A percentile compares a stretch with the other conserved stretches of the same genome.
These are phyloP conservation scores for Aspergillus sp. DNA, from an alignment of 2,329 filamentous ascomycete species.

Conservation along the genomic window DNA sequence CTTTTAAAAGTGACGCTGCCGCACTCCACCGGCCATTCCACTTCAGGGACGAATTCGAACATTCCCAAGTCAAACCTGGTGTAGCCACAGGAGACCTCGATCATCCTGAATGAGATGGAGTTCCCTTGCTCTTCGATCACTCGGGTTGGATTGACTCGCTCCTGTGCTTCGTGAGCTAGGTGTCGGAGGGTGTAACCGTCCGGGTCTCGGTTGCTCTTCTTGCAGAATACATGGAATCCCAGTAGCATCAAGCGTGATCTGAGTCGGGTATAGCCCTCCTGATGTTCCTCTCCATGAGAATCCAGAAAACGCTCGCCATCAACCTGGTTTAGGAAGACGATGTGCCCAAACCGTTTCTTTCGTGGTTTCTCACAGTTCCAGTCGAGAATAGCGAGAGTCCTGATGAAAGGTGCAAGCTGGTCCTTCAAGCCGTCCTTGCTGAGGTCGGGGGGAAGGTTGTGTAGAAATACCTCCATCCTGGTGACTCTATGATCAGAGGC, in stretches of 20 bases:
- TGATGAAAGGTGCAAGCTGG: conserved; percentile 41
- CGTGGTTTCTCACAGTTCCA: conserved; percentile 47
- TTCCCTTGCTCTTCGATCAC: conserved; percentile 18
- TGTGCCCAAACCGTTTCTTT: conserved; percentile 41
- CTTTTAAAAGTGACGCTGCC: conserved; percentile 43
- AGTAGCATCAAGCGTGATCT: conserved; percentile 19
- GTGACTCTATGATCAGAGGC: neutral
- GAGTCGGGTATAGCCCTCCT: conserved; percentile 1
- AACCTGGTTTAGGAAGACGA: conserved; percentile 46
- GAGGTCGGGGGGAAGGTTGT: conserved; percentile 41
- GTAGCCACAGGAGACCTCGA: conserved; percentile 48
- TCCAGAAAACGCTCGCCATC: conserved; percentile 48
- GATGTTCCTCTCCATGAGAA: conserved; percentile 22
- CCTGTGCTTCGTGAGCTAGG: conserved; percentile 34
- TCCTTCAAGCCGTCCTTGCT: conserved; percentile 44
- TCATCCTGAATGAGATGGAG: conserved; percentile 5
- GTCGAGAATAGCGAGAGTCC: conserved; percentile 38
- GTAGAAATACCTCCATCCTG: conserved; percentile 49
- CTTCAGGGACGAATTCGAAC: conserved; percentile 43
- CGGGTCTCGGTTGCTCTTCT: conserved; percentile 35
- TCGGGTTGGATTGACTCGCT: conserved; percentile 12
- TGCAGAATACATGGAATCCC: conserved; percentile 24
- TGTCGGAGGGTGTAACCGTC: conserved; percentile 38
- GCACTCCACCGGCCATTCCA: conserved; percentile 9
- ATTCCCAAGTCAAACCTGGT: conserved; percentile 39